Conservation (phyloP, 2,329 filamentous ascomycete genomes). For the Hawksworthiomyces lignivorus region DNA sequence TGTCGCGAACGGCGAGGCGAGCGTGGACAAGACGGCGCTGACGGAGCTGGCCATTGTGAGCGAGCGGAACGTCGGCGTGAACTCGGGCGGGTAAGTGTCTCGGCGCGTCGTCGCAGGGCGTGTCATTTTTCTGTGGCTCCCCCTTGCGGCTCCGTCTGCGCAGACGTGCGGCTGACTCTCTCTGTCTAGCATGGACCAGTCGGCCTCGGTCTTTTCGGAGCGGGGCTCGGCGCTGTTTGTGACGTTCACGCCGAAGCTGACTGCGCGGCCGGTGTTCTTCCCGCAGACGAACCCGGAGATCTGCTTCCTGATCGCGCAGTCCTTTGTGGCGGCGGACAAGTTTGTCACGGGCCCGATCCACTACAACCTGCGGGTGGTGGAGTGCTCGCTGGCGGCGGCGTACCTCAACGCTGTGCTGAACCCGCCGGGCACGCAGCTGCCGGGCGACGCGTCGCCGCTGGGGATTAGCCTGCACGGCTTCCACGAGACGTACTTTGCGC, state of each 20-base stretch:
- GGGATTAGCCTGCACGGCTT: slow-evolving; percentile 79
- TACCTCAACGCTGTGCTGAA: slow-evolving; percentile 54
- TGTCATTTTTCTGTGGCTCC: neutral
- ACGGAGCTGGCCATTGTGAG: slow-evolving; percentile 92
- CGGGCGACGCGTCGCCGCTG: slow-evolving; percentile 72
- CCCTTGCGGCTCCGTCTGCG: too few species aligned
- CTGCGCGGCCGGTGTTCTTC: slow-evolving; percentile 70
- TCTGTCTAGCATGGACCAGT: slow-evolving; percentile 83
- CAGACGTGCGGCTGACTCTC: neutral
- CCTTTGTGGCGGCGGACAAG: slow-evolving; percentile 90
- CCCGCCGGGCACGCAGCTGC: slow-evolving; percentile 52
- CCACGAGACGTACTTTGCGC: slow-evolving; percentile 70
- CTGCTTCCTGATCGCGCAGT: slow-evolving; percentile 89
- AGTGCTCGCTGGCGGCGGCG: slow-evolving; percentile 81
- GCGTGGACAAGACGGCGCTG: slow-evolving; percentile 83
- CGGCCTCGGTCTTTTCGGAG: slow-evolving; percentile 87
- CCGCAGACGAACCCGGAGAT: slow-evolving; percentile 75
- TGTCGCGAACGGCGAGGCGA: slow-evolving; percentile 69
- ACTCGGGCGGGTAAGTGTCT: slow-evolving; percentile 72
- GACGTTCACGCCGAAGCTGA: slow-evolving; percentile 73
- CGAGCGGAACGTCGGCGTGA: slow-evolving; percentile 89
- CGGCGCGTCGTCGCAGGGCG: neutral
- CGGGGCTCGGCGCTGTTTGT: slow-evolving; percentile 83
- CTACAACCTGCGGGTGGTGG: slow-evolving; percentile 95
- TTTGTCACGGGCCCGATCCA: slow-evolving; percentile 86